phyloP scores from a whole-genome alignment of 345 rosid species.

The Aquilaria yunnanensis region DNA sequence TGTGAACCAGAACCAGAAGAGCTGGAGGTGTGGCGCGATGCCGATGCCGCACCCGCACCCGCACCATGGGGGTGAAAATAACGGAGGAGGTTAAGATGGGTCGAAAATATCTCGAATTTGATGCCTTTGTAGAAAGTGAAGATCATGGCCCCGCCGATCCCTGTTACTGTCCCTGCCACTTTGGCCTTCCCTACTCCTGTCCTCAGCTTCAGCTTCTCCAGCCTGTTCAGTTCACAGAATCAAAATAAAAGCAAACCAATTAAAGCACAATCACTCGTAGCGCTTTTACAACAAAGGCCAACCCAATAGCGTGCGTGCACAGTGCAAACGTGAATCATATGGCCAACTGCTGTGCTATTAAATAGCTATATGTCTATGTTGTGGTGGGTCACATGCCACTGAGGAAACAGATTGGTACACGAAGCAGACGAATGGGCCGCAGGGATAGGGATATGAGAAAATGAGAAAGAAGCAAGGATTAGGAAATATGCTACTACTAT shows the following conservation, averaged over 20 bases:
- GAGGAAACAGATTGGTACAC: background rate
- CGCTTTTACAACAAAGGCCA: too few relatives aligned
- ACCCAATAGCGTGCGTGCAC: too few relatives aligned
- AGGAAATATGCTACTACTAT: background rate
- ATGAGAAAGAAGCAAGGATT: background rate
- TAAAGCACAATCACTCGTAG: too few relatives aligned
- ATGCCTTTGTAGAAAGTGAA: conserved; percentile 51
- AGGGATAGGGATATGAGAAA: background rate
- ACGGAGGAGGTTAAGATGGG: conserved; percentile 30
- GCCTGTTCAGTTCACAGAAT: conserved; percentile 15
- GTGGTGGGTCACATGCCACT: too few relatives aligned
- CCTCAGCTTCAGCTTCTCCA: conserved; percentile 35
- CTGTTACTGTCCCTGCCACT: conserved; percentile 43
- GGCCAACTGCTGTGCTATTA: too few relatives aligned
- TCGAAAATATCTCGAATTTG: conserved; percentile 25
- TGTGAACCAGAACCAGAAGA: too few relatives aligned
- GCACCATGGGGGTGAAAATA: background rate
- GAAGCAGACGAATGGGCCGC: background rate
- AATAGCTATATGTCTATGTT: too few relatives aligned
- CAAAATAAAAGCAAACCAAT: background rate
- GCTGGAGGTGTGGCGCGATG: too few relatives aligned
- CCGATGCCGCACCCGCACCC: background rate
- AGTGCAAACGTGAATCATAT: too few relatives aligned
- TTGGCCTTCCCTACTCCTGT: conserved; percentile 39
- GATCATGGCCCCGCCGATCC: conserved; percentile 51